Evolutionary conservation across 441 rosid species (phyloP), one percentile per base, ranked within the genome.

Genomic region (Raphanus hybrid): DNA sequence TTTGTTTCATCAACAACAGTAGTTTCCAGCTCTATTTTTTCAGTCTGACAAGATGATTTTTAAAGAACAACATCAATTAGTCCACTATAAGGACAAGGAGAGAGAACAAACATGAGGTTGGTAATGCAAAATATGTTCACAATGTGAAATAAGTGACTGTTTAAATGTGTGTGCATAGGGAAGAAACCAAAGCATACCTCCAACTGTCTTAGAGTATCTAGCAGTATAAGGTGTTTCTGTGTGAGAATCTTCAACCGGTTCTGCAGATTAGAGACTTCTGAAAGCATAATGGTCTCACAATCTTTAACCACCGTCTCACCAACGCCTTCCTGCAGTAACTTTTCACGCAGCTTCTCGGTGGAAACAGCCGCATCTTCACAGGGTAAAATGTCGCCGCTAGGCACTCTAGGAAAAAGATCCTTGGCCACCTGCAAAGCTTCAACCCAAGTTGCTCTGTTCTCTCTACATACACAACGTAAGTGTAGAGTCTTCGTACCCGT

Each of bases 401-500:
- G 77, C 58, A 80, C 88, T 85, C 90, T 88, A 59, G 98, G 97
- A 69, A 87, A 94, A 57, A 83, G 90, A 82, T 90, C 94, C 88
- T 94, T 94, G 8, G 92, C 90, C 59, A 89, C 89, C 81, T 82
- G 86, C 81, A 94, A 80, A 4, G 94, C 92, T 70, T 92, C 99
- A 34, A 92, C 82, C 99, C 99, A 94, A 9, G 85, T 78, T 50
- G 90, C 76, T 86, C 97, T 88, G 77, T 88, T 93, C 26, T 91
- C 97, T 78, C 89, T 88, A 20, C 94, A 81, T 65, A 82, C 76
- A 73, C 96, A 90, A 12, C 91, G 87, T 82, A 92, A 81, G 78
- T 94, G 99, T 77, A 94, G 99, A 80, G 99, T 94, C 82, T 94
- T 94, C 20, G 98, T 91, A 73, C 99, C 99, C 0, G 97, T 90